phyloP scores from a whole-genome alignment of 352 stramenopile genomes.

The Pythium guiyangense region DNA sequence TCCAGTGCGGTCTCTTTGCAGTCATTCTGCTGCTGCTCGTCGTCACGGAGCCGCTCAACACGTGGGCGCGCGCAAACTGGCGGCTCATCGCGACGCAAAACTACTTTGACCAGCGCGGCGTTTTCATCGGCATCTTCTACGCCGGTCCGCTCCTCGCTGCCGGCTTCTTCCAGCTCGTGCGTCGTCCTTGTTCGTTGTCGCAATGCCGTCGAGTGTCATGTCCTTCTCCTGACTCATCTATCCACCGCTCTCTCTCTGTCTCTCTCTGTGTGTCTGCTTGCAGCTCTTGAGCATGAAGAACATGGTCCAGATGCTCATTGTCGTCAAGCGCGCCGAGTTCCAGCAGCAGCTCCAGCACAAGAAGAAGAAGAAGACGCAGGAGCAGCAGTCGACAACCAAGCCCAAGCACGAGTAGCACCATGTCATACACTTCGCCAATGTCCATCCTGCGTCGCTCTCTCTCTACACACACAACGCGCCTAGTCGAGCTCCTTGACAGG shows the following conservation, averaged over 20 bases:
- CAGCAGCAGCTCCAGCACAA: constrained; percentile 36
- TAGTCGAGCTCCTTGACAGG: constrained; percentile 80
- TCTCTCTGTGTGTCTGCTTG: too few species aligned
- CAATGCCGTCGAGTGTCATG: too few species aligned
- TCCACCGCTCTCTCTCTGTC: neutral
- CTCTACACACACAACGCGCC: neutral
- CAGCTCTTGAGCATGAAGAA: constrained; percentile 77
- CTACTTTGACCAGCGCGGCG: constrained; percentile 76
- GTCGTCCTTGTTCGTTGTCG: neutral
- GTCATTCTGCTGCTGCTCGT: constrained; percentile 54
- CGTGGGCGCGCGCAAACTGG: constrained; percentile 58
- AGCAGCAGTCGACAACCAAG: constrained; percentile 33
- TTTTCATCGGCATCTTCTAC: constrained; percentile 86
- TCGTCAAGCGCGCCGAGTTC: constrained; percentile 70
- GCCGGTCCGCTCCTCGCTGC: constrained; percentile 63
- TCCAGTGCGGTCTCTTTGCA: constrained; percentile 64
- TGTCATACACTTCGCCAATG: too few species aligned
- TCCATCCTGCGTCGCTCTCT: too few species aligned
- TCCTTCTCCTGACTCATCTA: too few species aligned
- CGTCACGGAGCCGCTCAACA: constrained; percentile 61
- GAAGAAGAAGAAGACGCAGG: too few species aligned
- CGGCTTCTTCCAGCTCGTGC: constrained; percentile 75
- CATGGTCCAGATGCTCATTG: constrained; percentile 76
- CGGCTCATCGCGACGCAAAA: constrained; percentile 64
- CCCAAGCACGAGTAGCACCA: constrained; percentile 37